Percentiles rank a stretch among this genome's conserved stretches.
Conservation (phyloP, 2,329 filamentous ascomycete species). For the Lachnellula cervina region DNA sequence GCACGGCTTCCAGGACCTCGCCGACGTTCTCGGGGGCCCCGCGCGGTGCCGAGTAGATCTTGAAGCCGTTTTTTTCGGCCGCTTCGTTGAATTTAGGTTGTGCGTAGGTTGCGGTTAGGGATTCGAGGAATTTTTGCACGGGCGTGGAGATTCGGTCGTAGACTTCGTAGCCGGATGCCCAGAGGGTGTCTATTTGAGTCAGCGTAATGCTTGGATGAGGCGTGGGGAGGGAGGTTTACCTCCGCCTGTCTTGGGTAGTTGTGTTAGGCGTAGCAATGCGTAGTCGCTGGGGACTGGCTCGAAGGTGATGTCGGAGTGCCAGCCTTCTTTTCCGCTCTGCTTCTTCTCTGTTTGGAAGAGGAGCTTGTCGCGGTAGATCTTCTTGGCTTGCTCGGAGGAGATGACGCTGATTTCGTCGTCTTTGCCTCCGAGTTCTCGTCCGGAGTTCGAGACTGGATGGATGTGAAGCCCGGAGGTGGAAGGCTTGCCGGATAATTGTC, state of each 20-base stretch:
- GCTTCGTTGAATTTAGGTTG: conserved; percentile 46
- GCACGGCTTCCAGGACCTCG: conserved; percentile 42
- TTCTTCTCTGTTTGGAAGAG: conserved; percentile 37
- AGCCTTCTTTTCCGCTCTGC: conserved; percentile 44
- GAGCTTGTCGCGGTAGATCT: conserved; percentile 41
- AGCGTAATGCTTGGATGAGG: not conserved
- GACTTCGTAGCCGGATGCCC: conserved; percentile 63
- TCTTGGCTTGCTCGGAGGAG: conserved; percentile 50
- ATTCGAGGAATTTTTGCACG: conserved; percentile 52
- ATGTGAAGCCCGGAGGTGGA: conserved; percentile 53
- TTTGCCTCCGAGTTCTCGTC: conserved; percentile 46
- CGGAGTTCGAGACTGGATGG: conserved; percentile 52
- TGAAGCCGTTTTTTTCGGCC: conserved; percentile 41
- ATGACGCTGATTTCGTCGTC: conserved; percentile 63
- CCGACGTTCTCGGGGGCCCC: conserved; percentile 49
- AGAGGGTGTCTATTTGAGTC: conserved; percentile 49
- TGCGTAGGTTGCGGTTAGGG: conserved; percentile 51
- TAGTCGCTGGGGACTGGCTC: conserved; percentile 62
- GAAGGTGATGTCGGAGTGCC: conserved; percentile 63
- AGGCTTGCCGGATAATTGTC: conserved; percentile 54
- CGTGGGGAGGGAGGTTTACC: conserved; percentile 12
- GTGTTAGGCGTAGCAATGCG: conserved; percentile 37
- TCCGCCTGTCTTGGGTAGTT: conserved; percentile 30
- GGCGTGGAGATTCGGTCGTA: conserved; percentile 58
- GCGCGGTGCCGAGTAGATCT: conserved; percentile 41